Evolutionary conservation across 768 basidiomycete species (phyloP).

Genomic region (Lentinula aciculospora): DNA sequence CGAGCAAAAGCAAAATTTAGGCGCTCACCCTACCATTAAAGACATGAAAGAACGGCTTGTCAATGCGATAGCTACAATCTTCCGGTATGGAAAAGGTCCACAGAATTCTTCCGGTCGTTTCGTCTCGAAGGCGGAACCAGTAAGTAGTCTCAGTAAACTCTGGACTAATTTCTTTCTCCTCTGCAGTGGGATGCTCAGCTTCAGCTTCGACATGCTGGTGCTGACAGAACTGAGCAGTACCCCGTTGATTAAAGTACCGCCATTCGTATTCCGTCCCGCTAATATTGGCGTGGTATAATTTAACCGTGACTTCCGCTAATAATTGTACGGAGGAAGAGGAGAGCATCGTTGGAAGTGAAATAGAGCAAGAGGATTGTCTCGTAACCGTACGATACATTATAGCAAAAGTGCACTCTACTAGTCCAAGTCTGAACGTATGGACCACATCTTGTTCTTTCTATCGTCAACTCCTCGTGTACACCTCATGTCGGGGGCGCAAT

Average conservation of each 20-base stretch:
- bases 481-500: background rate
- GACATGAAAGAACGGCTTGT: constrained; percentile 89
- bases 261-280: background rate
- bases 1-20: background rate
- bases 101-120: constrained; percentile 49
- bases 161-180: background rate
- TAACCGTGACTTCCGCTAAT: background rate
- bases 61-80: constrained; percentile 66
- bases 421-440: background rate
- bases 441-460: background rate
- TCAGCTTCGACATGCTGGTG: background rate
- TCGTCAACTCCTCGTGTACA: background rate
- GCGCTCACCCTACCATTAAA: constrained; percentile 78
- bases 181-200: background rate
- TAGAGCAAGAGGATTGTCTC: background rate
- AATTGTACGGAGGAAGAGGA: background rate
- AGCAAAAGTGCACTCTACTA: background rate
- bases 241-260: constrained; percentile 7
- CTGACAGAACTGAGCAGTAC: background rate
- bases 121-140: constrained; percentile 65
- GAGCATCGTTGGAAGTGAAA: background rate
- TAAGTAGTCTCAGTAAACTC: constrained; percentile 18
- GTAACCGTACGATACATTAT: background rate
- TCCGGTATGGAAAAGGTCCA: constrained; percentile 66
- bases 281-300: constrained; percentile 6